Conservation (phyloP, 768 basidiomycete genomes). For the Boletus rufocinnamomeus region DNA sequence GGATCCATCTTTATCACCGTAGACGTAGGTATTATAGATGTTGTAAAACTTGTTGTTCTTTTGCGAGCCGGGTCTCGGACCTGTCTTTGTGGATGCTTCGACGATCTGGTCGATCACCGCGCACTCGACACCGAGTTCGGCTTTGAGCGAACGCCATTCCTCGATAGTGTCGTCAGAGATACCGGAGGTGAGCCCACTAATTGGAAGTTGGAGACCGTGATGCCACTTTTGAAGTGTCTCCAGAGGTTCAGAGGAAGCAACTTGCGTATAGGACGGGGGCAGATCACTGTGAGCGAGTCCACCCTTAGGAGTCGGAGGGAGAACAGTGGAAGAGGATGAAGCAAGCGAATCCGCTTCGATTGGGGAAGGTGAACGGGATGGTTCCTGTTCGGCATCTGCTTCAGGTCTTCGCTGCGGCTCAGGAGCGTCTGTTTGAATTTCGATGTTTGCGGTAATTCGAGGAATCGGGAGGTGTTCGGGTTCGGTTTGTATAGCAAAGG, state of each 20-base stretch:
- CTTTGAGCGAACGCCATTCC: slow-evolving; percentile 80
- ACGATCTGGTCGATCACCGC: slow-evolving; percentile 73
- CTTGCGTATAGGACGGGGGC: slow-evolving; percentile 74
- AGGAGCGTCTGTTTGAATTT: slow-evolving; percentile 61
- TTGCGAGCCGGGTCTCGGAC: slow-evolving; percentile 36
- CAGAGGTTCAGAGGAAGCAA: slow-evolving; percentile 51
- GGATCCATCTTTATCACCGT: slow-evolving; percentile 43
- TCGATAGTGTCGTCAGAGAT: slow-evolving; percentile 67
- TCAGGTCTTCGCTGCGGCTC: slow-evolving; percentile 42
- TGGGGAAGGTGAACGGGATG: slow-evolving; percentile 50
- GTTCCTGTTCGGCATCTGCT: slow-evolving; percentile 26
- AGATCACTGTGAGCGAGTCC: slow-evolving; percentile 46
- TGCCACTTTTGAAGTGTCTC: slow-evolving; percentile 75
- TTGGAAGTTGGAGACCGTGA: slow-evolving; percentile 50
- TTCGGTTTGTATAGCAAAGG: slow-evolving; percentile 43
- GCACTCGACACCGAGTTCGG: slow-evolving; percentile 78
- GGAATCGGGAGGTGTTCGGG: slow-evolving; percentile 34
- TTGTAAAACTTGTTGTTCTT: slow-evolving; percentile 72
- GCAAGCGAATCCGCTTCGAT: slow-evolving; percentile 56
- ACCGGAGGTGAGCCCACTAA: slow-evolving; percentile 48
- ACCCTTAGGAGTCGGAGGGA: slow-evolving; percentile 69
- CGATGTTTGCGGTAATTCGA: slow-evolving; percentile 46
- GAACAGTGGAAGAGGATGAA: slow-evolving; percentile 72
- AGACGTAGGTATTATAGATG: slow-evolving; percentile 78
- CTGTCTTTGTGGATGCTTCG: slow-evolving; percentile 38